These are phyloP conservation scores for Lactarius indigo DNA, from an alignment of 768 basidiomycete genomes.

Conservation along the genomic window DNA sequence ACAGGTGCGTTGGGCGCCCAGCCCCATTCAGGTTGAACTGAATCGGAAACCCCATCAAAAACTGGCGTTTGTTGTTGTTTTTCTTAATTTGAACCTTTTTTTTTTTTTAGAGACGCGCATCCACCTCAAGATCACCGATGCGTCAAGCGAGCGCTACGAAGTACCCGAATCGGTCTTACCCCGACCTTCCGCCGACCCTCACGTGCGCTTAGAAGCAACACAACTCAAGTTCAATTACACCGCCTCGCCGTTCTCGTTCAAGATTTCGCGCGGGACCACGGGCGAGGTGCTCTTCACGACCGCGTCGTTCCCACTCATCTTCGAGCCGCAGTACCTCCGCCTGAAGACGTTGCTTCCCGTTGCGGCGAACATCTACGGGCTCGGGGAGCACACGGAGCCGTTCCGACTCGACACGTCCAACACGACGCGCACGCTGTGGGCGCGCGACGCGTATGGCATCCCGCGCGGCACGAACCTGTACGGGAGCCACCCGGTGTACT, in stretches of 20 bases:
- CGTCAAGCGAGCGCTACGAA: slow-evolving; percentile 50
- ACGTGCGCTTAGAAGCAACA: slow-evolving; percentile 34
- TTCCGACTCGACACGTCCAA: slow-evolving; percentile 52
- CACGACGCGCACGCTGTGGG: slow-evolving; percentile 54
- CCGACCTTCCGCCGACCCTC: slow-evolving; percentile 39
- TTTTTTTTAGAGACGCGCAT: slow-evolving; percentile 47
- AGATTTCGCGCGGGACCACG: slow-evolving; percentile 46
- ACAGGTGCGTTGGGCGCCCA: slow-evolving; percentile 38
- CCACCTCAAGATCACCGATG: slow-evolving; percentile 60
- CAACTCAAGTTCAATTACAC: slow-evolving; percentile 60
- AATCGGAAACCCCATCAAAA: too few species aligned
- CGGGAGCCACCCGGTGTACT: slow-evolving; percentile 69
- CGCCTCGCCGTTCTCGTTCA: slow-evolving; percentile 57
- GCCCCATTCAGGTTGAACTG: background rate
- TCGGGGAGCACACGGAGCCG: slow-evolving; percentile 68
- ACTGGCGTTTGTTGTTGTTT: background rate
- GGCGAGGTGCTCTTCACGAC: slow-evolving; percentile 61
- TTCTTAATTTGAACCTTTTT: background rate
- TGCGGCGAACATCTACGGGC: slow-evolving; percentile 69
- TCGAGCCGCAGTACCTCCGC: slow-evolving; percentile 73
- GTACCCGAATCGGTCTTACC: slow-evolving; percentile 62
- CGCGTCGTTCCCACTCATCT: slow-evolving; percentile 58
- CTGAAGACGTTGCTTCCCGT: slow-evolving; percentile 59
- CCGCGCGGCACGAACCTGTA: slow-evolving; percentile 62
- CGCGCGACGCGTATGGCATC: slow-evolving; percentile 60